Conservation (phyloP, 805 yeast genomes). For the Zygosaccharomyces gambellarensis region DNA sequence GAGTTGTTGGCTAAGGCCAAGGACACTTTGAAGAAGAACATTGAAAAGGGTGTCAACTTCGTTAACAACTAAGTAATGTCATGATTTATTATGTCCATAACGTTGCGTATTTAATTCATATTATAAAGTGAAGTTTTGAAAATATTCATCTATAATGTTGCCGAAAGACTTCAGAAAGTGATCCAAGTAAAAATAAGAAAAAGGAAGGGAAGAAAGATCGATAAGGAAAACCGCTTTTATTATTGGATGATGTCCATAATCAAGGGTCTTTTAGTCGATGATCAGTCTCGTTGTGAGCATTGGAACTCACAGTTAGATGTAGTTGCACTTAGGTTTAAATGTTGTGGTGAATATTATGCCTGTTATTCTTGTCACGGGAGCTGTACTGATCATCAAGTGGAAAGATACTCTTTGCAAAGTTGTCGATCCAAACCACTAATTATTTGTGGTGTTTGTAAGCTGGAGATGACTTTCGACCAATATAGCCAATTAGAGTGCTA, state of each 20-base stretch:
- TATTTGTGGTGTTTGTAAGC: constrained; percentile 31
- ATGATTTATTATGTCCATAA: background rate
- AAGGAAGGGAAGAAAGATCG: background rate
- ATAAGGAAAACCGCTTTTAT: background rate
- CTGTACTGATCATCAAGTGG: constrained; percentile 14
- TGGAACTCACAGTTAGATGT: constrained; percentile 33
- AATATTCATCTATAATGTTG: background rate
- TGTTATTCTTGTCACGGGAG: constrained; percentile 32
- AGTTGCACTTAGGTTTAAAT: constrained; percentile 31
- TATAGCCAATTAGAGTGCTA: constrained; percentile 23
- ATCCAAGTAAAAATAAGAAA: background rate
- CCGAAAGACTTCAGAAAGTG: no score
- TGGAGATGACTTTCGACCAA: constrained; percentile 26
- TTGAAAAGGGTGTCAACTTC: constrained; percentile 88
- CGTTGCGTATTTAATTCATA: background rate
- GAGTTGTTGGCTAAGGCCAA: constrained; percentile 76
- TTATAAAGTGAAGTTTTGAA: background rate
- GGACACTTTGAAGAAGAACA: constrained; percentile 86
- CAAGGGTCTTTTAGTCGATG: constrained; percentile 27
- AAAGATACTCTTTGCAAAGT: constrained; percentile 9
- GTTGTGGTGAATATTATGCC: constrained; percentile 30
- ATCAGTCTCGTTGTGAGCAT: constrained; percentile 30
- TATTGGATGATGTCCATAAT: background rate
- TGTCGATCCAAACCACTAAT: constrained; percentile 12
- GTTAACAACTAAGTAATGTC: constrained; percentile 36